Conservation (phyloP, 495 filamentous ascomycete species). For the Filosporella fistucella region DNA sequence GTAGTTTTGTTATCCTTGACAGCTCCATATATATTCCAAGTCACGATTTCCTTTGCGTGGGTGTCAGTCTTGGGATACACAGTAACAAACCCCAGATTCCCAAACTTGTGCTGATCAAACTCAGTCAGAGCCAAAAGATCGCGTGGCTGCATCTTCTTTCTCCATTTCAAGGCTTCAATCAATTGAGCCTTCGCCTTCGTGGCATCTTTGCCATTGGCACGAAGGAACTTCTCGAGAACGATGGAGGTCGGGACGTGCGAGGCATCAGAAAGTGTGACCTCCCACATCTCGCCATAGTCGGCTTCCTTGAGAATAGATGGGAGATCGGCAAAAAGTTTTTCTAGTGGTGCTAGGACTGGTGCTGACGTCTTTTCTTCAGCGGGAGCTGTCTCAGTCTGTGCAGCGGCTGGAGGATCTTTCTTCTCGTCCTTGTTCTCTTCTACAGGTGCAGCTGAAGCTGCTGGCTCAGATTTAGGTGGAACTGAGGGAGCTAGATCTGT, state of each 20-base stretch:
- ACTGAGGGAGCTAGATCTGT: too few relatives aligned
- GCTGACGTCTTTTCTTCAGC: not conserved
- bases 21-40: slow-evolving; percentile 85
- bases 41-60: slow-evolving; percentile 48
- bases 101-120: slow-evolving; percentile 46
- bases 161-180: slow-evolving; percentile 72
- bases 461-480: too few relatives aligned
- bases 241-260: slow-evolving; percentile 69
- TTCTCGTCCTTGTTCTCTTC: not conserved
- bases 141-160: slow-evolving; percentile 54
- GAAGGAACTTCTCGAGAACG: slow-evolving; percentile 85
- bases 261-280: slow-evolving; percentile 51
- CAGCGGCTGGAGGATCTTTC: not conserved
- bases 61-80: slow-evolving; percentile 38
- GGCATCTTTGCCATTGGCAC: slow-evolving; percentile 76
- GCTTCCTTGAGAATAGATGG: slow-evolving; percentile 37
- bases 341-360: slow-evolving; percentile 5
- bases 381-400: not conserved
- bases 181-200: slow-evolving; percentile 70
- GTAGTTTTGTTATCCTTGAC: slow-evolving; percentile 68
- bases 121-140: slow-evolving; percentile 26
- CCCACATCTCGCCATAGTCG: slow-evolving; percentile 72
- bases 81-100: slow-evolving; percentile 50
- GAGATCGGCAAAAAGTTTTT: slow-evolving; percentile 22
- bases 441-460: too few relatives aligned